These are phyloP conservation scores for Hymenoscyphus fraxineus DNA, from an alignment of 2,329 filamentous ascomycete species.

Conservation along the genomic window DNA sequence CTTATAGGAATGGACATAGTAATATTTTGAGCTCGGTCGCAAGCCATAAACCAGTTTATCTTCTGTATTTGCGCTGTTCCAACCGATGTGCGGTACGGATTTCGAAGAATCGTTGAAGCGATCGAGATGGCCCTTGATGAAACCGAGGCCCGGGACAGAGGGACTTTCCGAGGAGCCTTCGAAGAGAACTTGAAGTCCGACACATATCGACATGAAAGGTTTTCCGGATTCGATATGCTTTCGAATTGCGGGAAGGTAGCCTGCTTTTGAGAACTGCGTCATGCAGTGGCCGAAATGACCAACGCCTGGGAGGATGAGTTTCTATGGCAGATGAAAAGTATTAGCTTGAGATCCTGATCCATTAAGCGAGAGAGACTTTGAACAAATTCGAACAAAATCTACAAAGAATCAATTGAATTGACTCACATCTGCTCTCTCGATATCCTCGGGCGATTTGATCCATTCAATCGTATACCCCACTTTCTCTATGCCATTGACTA, in stretches of 20 bases:
- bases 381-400: neutral
- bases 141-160: slow-evolving; percentile 65
- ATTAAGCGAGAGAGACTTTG: neutral
- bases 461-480: slow-evolving; percentile 90
- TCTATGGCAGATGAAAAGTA: slow-evolving; percentile 46
- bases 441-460: slow-evolving; percentile 80
- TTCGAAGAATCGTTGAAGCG: slow-evolving; percentile 76
- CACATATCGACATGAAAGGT: slow-evolving; percentile 96
- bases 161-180: slow-evolving; percentile 78
- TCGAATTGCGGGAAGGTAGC: slow-evolving; percentile 78
- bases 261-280: slow-evolving; percentile 73
- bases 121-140: slow-evolving; percentile 68
- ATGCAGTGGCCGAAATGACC: slow-evolving; percentile 98
- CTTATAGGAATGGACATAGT: slow-evolving; percentile 96
- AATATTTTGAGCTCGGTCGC: slow-evolving; percentile 83
- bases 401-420: neutral
- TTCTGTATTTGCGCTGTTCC: slow-evolving; percentile 80
- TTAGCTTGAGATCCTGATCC: neutral
- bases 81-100: slow-evolving; percentile 97
- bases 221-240: slow-evolving; percentile 86
- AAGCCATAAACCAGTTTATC: slow-evolving; percentile 71
- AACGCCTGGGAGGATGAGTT: slow-evolving; percentile 91
- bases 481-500: slow-evolving; percentile 97
- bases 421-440: slow-evolving; percentile 76
- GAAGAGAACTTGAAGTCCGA: slow-evolving; percentile 88